A percentile compares a stretch with the other conserved stretches of the same genome.
phyloP scores from a whole-genome alignment of 2,329 filamentous ascomycete species.

The Trichoderma sp. region DNA sequence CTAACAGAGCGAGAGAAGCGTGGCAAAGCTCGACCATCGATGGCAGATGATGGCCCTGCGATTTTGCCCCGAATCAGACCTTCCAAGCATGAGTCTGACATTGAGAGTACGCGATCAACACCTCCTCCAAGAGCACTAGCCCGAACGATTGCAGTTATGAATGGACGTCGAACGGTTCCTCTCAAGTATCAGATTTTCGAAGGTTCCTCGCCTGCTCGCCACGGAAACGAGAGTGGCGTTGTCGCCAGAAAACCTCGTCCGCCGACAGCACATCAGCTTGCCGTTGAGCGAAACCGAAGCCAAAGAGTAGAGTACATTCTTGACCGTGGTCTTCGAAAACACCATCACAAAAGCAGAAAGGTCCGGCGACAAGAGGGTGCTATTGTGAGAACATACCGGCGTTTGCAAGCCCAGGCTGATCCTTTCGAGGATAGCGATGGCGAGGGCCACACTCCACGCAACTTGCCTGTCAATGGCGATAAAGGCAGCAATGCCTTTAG shows the following conservation, averaged over 20 bases:
- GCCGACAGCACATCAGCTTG: slow-evolving; percentile 78
- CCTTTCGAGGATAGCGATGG: slow-evolving; percentile 65
- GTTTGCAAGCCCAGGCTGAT: slow-evolving; percentile 58
- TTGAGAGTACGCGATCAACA: slow-evolving; percentile 48
- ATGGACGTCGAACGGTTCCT: slow-evolving; percentile 45
- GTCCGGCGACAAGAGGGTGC: slow-evolving; percentile 64
- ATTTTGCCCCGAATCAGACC: slow-evolving; percentile 65
- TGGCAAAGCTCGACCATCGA: slow-evolving; percentile 41
- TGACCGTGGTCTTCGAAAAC: slow-evolving; percentile 68
- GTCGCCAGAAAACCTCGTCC: slow-evolving; percentile 67
- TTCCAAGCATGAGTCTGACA: slow-evolving; percentile 58
- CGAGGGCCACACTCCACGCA: slow-evolving; percentile 48
- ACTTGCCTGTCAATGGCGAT: slow-evolving; percentile 33
- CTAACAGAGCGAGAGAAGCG: slow-evolving; percentile 64
- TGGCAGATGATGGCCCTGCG: slow-evolving; percentile 56
- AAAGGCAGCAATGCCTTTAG: slow-evolving; percentile 46
- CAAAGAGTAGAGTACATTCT: slow-evolving; percentile 81
- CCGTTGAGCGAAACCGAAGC: slow-evolving; percentile 75
- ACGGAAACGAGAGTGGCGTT: slow-evolving; percentile 55
- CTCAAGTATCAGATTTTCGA: slow-evolving; percentile 64
- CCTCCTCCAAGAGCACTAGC: slow-evolving; percentile 41
- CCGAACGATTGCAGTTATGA: slow-evolving; percentile 30
- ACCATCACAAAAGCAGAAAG: slow-evolving; percentile 65
- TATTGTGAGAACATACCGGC: slow-evolving; percentile 65
- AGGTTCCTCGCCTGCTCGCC: slow-evolving; percentile 59